A percentile compares a stretch with the other conserved stretches of the same genome.
phyloP scores from a whole-genome alignment of 176 grass and related monocot species.

The Paspalum notatum region DNA sequence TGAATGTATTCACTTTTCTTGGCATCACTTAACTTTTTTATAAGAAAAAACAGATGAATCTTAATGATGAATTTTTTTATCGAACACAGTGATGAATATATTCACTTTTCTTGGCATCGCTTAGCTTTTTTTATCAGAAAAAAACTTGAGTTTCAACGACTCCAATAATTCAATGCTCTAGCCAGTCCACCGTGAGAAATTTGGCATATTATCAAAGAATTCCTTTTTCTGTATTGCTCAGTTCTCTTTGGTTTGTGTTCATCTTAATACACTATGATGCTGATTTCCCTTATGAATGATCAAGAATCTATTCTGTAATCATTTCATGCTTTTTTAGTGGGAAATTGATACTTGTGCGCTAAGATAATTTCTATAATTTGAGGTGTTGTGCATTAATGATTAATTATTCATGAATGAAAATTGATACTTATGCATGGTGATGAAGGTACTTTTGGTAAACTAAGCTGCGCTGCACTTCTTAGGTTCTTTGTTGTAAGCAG shows the following conservation, averaged over 20 bases:
- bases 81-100: too few species aligned
- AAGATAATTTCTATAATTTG: neutral
- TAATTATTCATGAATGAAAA: neutral
- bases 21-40: neutral
- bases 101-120: too few species aligned
- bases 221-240: slow-evolving; percentile 9
- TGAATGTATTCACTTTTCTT: neutral
- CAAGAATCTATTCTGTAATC: neutral
- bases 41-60: too few species aligned
- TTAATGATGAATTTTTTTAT: too few species aligned
- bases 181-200: too few species aligned
- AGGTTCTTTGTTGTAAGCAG: slow-evolving; percentile 4
- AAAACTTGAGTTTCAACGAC: too few species aligned
- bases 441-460: neutral
- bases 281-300: slow-evolving; percentile 22
- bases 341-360: neutral
- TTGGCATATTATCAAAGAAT: neutral
- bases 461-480: neutral
- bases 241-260: neutral
- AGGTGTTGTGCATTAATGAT: neutral
- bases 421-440: neutral
- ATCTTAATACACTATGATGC: slow-evolving; percentile 14
- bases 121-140: too few species aligned
- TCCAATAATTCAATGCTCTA: too few species aligned
- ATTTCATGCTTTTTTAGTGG: neutral